Evolutionary conservation across 805 yeast genomes (phyloP), one percentile per base, ranked within the genome.

Genomic region (Candida oleophila): DNA sequence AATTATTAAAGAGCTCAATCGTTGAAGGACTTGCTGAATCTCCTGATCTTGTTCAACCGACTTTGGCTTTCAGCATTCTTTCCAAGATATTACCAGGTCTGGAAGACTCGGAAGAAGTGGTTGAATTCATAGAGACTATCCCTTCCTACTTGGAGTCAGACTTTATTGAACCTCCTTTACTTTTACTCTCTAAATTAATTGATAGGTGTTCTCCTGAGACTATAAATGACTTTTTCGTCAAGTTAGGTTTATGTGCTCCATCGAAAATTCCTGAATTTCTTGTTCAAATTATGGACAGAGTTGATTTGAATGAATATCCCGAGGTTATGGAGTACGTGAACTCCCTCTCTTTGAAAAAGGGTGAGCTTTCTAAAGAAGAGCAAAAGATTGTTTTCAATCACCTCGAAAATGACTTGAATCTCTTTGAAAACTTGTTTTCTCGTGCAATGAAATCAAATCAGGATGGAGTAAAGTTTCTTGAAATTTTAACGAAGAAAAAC

Each of bases 141-240:
- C 65, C 71, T 7, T 48, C 57, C 1, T 66, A 54, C 41, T 52
- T 66, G 4, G 62, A 65, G 12, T 43, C 53, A 3, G 61, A 54
- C 4, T 66, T 66, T 42, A 53, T 62, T 15, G 60, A 58, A 1
- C 51, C 49, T 9, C 69, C 71, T 3, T 3, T 57, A 33, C 22
- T 38, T 4, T 15, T 55, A 41, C 43, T 62, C 38, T 8, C 44
- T 3, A 34, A 5, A 18, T 9, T 14, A 20, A 38, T n/a, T 11
- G 16, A 20, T 19, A 22, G 9, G 5, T 22, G 28, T 20, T 48
- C 60, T 22, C 47, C 62, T 21, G 68, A 64, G n/a, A 40, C 60
- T 14, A 59, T 76, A 35, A 66, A 70, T 47, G 68, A 66, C 34
- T 52, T 61, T 22, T 72, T 55, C 47, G 41, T 56, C n/a, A 72